Conservation (phyloP, 179 eudicot species). For the Gypsophila paniculata region DNA sequence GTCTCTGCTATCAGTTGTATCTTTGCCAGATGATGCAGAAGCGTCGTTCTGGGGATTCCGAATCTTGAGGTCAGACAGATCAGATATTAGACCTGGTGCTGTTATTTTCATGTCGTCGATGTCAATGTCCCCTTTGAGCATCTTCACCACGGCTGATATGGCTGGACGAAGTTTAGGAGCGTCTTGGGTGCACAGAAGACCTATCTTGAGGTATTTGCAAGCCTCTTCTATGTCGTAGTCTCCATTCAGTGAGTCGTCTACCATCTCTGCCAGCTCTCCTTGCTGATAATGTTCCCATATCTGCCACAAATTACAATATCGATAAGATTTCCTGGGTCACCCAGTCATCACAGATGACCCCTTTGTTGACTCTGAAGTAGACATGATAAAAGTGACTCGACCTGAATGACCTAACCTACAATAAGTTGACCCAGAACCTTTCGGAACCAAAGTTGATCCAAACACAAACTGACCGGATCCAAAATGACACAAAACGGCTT, state of each 20-base stretch:
- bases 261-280: conserved; percentile 34
- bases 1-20: conserved; percentile 33
- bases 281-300: conserved; percentile 49
- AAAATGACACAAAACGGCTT: too few relatives aligned
- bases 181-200: conserved; percentile 70
- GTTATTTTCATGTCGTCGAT: conserved; percentile 34
- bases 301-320: conserved; percentile 30
- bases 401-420: not conserved
- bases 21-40: conserved; percentile 21
- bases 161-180: conserved; percentile 61
- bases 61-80: conserved; percentile 49
- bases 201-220: conserved; percentile 54
- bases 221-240: conserved; percentile 50
- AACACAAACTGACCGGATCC: too few relatives aligned
- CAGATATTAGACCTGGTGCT: conserved; percentile 61
- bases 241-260: conserved; percentile 46
- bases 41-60: conserved; percentile 24
- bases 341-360: not conserved
- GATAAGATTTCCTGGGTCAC: conserved; percentile 7
- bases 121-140: conserved; percentile 43
- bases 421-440: too few relatives aligned
- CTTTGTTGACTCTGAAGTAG: not conserved
- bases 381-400: too few relatives aligned
- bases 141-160: conserved; percentile 60
- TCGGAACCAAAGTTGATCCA: too few relatives aligned